phyloP scores from a whole-genome alignment of 345 rosid species.

The Hibiscus syriacus region DNA sequence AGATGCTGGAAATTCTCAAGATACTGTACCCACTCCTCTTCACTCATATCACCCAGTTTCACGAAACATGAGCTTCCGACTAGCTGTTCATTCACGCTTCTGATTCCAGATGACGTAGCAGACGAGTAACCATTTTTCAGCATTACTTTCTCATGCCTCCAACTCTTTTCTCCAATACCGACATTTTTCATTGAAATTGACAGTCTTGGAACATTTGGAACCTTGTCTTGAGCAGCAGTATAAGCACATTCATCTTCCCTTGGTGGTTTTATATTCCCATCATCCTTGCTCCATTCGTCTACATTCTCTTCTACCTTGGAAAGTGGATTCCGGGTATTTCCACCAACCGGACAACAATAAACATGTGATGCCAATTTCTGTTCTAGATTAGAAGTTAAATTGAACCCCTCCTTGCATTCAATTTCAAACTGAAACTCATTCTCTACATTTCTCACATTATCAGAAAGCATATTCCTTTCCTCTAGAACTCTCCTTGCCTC shows the following conservation, averaged over 20 bases:
- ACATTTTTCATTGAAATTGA: constrained; percentile 42
- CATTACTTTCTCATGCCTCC: constrained; percentile 25
- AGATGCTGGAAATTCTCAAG: constrained; percentile 42
- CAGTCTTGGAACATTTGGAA: constrained; percentile 21
- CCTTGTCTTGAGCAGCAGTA: not conserved
- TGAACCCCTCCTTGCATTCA: constrained; percentile 27
- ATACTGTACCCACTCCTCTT: constrained; percentile 45
- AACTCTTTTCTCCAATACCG: constrained; percentile 38
- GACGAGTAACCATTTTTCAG: constrained; percentile 35
- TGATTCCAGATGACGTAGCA: constrained; percentile 49
- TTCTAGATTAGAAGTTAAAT: constrained; percentile 15
- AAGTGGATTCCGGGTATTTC: constrained; percentile 22
- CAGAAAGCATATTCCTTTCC: constrained; percentile 45
- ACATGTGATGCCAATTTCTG: constrained; percentile 6
- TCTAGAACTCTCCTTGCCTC: constrained; percentile 67
- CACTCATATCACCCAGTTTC: constrained; percentile 51
- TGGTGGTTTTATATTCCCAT: too few relatives aligned
- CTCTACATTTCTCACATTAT: constrained; percentile 9
- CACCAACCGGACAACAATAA: constrained; percentile 12
- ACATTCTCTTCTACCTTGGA: constrained; percentile 37
- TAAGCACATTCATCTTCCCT: constrained; percentile 12
- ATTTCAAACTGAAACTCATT: constrained; percentile 31
- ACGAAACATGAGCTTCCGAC: constrained; percentile 55
- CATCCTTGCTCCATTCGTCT: constrained; percentile 27
- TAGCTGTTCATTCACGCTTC: constrained; percentile 62